Base-by-base conservation (phyloP, 1,284 basidiomycete genomes). In the Vanrija sp. region DNA sequence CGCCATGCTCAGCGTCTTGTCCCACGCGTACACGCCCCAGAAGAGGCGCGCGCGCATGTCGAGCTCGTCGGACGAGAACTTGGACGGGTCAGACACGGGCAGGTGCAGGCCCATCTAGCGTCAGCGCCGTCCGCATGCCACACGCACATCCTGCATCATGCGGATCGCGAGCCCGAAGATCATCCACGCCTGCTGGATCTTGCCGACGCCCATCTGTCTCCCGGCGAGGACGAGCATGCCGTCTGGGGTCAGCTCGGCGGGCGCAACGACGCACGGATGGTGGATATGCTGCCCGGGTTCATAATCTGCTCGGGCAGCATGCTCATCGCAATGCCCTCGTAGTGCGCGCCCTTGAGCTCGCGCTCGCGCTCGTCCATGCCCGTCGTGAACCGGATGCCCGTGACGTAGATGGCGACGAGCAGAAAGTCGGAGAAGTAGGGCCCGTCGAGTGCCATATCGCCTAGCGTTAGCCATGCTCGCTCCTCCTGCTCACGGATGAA, bases 61-160 rank as follows among this genome's bases (percentile, higher is more conserved):
- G 20, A 45, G 44, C 41, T 54, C 52, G 35, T 58, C 56, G 2
- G 43, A 19, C 2, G 48, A 42, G 15, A 58, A 52, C 41, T 51
- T 52, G 10, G 41, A 45, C 23, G 46, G 27, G 19, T 58, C 48
- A 27, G 54, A 49, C 9, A 50, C 48, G 3, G 56, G 51, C 5
- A 58, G 49, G 31, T 58, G 56, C 1, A 58, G 42, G 3, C 56
- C 56, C 45, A 58, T 51, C 51, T 56, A 38, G 3, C 5, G 45
- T 48, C 37, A 54, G 52, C 45, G 8, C 41, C n/a, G 6, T 41
- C 38, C 36, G 19, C 25, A 19, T 9, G 25, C 18, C 22, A 2
- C 4, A 53, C 54, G 41, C 37, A 56, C 54, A 31, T 63, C 61
- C 31, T 63, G 61, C 43, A 63, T 61, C 59, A 61, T 61, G 24